Base-by-base conservation (phyloP, 495 filamentous ascomycete genomes). In the Lophiostoma macrostomum region DNA sequence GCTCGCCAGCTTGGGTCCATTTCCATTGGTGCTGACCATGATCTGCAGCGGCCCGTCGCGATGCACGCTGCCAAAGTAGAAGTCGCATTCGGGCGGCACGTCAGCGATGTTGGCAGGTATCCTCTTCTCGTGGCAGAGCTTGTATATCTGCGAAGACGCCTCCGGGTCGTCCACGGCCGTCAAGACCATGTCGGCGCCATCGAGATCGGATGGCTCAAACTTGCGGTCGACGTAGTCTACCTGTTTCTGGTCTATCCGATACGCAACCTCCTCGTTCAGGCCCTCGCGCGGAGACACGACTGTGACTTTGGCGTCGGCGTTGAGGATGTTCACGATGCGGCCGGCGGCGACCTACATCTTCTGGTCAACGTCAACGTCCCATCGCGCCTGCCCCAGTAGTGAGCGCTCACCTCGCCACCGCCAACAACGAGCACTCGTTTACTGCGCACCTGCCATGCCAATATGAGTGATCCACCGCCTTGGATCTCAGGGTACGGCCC, bases 21-120 rank as follows among this genome's bases (percentile, higher is more conserved):
- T 97, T 6, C 93, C 93, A 67, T 97, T 97, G 10, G 93, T 98
- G 68, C 85, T 90, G 40, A 98, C 90, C 93, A 98, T 98, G 56
- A 98, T 81, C 75, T 98, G 93, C 55, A 98, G 69, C 8, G 93
- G 94, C 0, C 93, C 93, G 69, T 97, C 94, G 19, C 93, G 81
- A 73, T 98, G 87, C 24, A 96, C 81, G 69, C 85, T 90, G 38
- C 93, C 93, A 69, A 98, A 98, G 71, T 96, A 98, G 66, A 98
- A 98, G 64, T 98, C 93, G 67, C 93, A 98, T 69, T 97, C 93
- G 0, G 90, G 79, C 0, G 94, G 94, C 1, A 97, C 94, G 70
- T 98, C 93, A 52, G 93, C 93, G 43, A 98, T 94, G 69, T 98
- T 98, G 29, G 88, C 90, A 1, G 90, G 81, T 43, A 97, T 90